A percentile compares a stretch with the other conserved stretches of the same genome.
Conservation (phyloP, 495 filamentous ascomycete species). For the Aspergillus mulundensis region DNA sequence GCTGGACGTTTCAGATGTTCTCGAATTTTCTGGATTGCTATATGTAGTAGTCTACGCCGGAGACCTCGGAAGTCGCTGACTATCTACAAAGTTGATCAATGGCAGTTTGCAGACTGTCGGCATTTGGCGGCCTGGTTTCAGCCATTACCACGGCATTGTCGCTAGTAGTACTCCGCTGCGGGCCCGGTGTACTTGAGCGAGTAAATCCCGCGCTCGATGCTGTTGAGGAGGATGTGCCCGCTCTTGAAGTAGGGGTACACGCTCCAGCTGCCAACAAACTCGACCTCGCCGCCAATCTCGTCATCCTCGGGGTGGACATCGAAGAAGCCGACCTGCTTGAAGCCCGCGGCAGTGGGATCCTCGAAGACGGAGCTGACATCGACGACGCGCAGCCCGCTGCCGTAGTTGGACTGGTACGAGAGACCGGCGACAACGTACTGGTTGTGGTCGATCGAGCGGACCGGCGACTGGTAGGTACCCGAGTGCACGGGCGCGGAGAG, state of each 20-base stretch:
- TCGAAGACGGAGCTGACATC: slow-evolving; percentile 17
- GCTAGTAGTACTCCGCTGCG: background rate
- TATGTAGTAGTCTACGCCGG: background rate
- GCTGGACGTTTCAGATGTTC: background rate
- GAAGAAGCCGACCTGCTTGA: slow-evolving; percentile 17
- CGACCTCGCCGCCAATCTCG: slow-evolving; percentile 10
- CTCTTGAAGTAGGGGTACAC: slow-evolving; percentile 18
- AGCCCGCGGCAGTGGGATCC: slow-evolving; percentile 12
- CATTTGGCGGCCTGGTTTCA: background rate
- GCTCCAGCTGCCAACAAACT: slow-evolving; percentile 20
- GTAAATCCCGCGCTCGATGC: slow-evolving; percentile 19
- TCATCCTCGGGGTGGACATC: slow-evolving; percentile 20
- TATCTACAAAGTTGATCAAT: too few species aligned
- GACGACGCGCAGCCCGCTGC: slow-evolving; percentile 19
- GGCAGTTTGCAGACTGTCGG: background rate
- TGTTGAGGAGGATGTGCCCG: slow-evolving; percentile 18
- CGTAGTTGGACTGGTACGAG: slow-evolving; percentile 19
- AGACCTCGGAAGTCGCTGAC: too few species aligned
- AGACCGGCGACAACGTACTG: slow-evolving; percentile 20
- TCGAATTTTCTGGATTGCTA: background rate
- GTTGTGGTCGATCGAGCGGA: slow-evolving; percentile 21
- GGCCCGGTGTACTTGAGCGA: slow-evolving; percentile 17
- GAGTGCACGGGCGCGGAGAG: slow-evolving; percentile 17
- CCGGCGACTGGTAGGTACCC: slow-evolving; percentile 19
- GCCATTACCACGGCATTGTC: background rate